Evolutionary conservation across 176 grass and related monocot genomes (phyloP).

Genomic region (Thalia dealbata): DNA sequence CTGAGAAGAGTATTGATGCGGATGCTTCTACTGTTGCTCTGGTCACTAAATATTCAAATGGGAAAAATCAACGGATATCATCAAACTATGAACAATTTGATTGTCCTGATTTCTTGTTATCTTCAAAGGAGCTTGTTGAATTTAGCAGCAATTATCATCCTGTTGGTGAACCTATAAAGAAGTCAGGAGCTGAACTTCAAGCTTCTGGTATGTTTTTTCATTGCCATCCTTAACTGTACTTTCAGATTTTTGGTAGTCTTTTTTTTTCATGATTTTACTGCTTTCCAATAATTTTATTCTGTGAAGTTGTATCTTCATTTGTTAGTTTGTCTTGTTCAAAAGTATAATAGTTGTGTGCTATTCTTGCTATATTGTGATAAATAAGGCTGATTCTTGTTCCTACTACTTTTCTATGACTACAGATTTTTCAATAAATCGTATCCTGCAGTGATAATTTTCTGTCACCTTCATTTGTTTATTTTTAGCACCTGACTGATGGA

Average conservation of each 20-base stretch:
- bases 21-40: background rate
- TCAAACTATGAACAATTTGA: background rate
- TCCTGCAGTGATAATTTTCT: too few relatives aligned
- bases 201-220: conserved; percentile 61
- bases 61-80: conserved; percentile 5
- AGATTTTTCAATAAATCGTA: too few relatives aligned
- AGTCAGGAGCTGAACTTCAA: conserved; percentile 68
- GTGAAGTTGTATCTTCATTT: too few relatives aligned
- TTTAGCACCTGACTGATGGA: too few relatives aligned
- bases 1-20: background rate
- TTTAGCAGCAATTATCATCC: conserved; percentile 55
- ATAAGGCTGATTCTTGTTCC: too few relatives aligned
- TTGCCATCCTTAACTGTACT: background rate
- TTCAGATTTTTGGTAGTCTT: background rate
- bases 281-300: too few relatives aligned
- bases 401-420: too few relatives aligned
- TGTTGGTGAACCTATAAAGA: conserved; percentile 55
- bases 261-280: too few relatives aligned
- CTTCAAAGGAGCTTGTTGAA: conserved; percentile 49
- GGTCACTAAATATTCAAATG: conserved; percentile 17
- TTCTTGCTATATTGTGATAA: too few relatives aligned
- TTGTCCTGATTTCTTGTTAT: conserved; percentile 25
- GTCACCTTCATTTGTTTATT: too few relatives aligned
- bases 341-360: too few relatives aligned
- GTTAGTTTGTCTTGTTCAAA: too few relatives aligned